Evolutionary conservation across 129 eudicot species (phyloP), one percentile per base, ranked within the genome.

Genomic region (Flaveria brownii): DNA sequence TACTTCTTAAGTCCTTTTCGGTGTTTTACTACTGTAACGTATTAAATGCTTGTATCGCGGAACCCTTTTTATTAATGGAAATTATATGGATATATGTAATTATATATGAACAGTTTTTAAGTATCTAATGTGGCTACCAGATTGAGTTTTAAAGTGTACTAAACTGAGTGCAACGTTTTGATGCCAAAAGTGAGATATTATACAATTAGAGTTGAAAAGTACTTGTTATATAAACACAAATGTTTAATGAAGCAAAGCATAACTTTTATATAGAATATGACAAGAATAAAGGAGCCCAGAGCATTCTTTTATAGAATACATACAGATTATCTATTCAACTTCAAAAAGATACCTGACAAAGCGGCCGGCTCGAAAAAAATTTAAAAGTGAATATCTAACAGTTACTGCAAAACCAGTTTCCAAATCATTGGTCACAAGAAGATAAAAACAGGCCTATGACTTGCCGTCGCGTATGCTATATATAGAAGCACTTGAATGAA

Each of bases 311-410:
- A 17, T n/a, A 9, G 6, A 22, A 71, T 20, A 61, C 6, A 17
- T 3, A 77, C 6, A 17, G 8, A 77, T 52, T 3, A 39, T 33
- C 28, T 10, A 20, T 33, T 72, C 59, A 72, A 22, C 46, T 64
- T 11, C 60, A 10, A 25, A 47, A n/a, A 72, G 39, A 79, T 63
- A 51, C 33, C 15, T 63, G 18, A 13, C 33, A 25, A 12, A 63
- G 10, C 20, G 72, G 73, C 68, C 78, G 78, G 83, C 78, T 72
- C 25, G 26, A 22, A 15, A 17, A 16, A 39, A 36, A n/a, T 20
- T 62, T 51, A 1, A 23, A 52, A 45, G 16, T 46, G 2, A 20
- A 33, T n/a, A 5, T 39, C 52, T 1, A 7, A 49, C 50, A 3
- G 11, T 11, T 45, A 9, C 50, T 45, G 50, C 0, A 45, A 36